Evolutionary conservation across 169 alveolate species (phyloP), one percentile per base, ranked within the genome.

Genomic region (Plasmodium chabaudi): DNA sequence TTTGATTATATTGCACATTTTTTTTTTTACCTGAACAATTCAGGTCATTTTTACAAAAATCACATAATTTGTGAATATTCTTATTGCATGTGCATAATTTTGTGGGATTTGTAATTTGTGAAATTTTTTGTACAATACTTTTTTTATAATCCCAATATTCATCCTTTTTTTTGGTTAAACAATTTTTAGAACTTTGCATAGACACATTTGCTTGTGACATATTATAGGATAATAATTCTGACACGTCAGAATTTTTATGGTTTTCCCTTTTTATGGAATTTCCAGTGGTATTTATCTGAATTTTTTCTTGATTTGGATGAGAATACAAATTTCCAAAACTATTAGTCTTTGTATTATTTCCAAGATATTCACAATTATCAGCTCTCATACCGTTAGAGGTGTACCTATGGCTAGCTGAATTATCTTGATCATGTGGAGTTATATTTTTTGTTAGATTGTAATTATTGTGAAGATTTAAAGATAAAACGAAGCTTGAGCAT

Each of bases 401-500:
- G 15, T 34, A 15, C 1, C 9, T 2, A 5, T 68, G 56, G 19
- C 46, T 6, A 19, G 13, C 0, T 68, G 5, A 1, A 13, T 5
- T 6, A 10, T 5, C n/a, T 5, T 15, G 13, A 2, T 34, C 42
- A 34, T 4, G 5, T 0, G 4, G 7, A 1, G 42, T 34, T 34
- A 5, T 34, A 34, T 34, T 34, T 3, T 34, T 1, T 17, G 21
- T 49, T 23, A 47, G 2, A 9, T 70, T 49, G 19, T 70, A 12
- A 42, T 23, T 57, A 9, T 70, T 87, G 53, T 53, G 59, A 12
- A 86, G 51, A 6, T 21, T 86, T 57, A 86, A 46, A 21, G 91
- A 86, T 44, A 46, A 71, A 9, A 86, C 70, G 49, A 86, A 86
- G 12, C 19, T 71, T 23, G 68, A 21, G 39, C 87, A 86, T 49